phyloP scores from a whole-genome alignment of 257 asterid species.

The Nicotiana sylvestris region DNA sequence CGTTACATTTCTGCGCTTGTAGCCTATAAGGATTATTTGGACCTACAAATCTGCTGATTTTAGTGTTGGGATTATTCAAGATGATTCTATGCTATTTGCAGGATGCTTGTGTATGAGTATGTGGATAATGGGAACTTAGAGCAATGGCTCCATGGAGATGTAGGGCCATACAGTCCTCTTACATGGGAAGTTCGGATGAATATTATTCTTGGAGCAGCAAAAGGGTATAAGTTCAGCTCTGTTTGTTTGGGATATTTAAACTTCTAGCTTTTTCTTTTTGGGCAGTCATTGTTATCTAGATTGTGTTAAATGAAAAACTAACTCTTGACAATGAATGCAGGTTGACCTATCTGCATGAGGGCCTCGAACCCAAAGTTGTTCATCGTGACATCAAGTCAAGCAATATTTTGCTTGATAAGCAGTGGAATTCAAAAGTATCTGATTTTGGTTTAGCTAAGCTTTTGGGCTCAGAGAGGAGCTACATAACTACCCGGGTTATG shows the following conservation, averaged over 20 bases:
- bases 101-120: constrained; percentile 38
- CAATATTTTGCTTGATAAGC: constrained; percentile 31
- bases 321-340: constrained; percentile 6
- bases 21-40: background rate
- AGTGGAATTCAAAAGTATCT: constrained; percentile 27
- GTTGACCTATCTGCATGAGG: constrained; percentile 34
- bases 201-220: constrained; percentile 29
- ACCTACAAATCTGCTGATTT: background rate
- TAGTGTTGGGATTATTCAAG: background rate
- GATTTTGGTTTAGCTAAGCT: constrained; percentile 36
- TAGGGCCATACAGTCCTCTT: constrained; percentile 25
- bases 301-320: background rate
- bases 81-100: background rate
- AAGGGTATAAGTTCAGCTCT: constrained; percentile 18
- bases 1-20: background rate
- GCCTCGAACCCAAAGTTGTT: constrained; percentile 32
- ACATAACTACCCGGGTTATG: constrained; percentile 32
- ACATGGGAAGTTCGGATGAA: constrained; percentile 33
- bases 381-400: constrained; percentile 35
- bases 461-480: constrained; percentile 25
- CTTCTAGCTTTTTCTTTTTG: background rate
- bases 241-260: background rate
- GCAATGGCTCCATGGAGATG: constrained; percentile 37
- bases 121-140: constrained; percentile 33
- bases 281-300: background rate